These are phyloP conservation scores for Phoma sp. DNA, from an alignment of 2,329 filamentous ascomycete genomes.

Conservation along the genomic window DNA sequence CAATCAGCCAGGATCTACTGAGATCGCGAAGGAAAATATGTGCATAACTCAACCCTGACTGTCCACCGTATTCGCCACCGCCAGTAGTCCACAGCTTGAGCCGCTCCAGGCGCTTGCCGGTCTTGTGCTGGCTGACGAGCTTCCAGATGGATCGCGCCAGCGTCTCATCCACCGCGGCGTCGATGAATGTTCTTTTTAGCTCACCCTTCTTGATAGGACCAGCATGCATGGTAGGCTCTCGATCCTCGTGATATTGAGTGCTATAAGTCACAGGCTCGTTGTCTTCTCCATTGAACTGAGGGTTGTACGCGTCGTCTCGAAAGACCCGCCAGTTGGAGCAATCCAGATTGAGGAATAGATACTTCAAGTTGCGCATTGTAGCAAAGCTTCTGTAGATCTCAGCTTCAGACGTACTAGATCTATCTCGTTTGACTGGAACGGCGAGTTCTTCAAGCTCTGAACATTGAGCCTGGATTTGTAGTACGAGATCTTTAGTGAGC, in stretches of 20 bases:
- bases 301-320: constrained; percentile 19
- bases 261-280: constrained; percentile 1
- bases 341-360: constrained; percentile 24
- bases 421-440: constrained; percentile 25
- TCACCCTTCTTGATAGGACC: constrained; percentile 10
- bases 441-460: constrained; percentile 24
- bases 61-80: constrained; percentile 12
- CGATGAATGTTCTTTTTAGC: constrained; percentile 23
- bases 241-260: too few species aligned
- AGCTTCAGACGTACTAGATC: constrained; percentile 22
- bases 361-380: constrained; percentile 19
- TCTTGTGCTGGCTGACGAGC: constrained; percentile 19
- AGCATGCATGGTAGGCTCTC: too few species aligned
- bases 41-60: constrained; percentile 3
- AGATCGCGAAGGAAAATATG: neutral
- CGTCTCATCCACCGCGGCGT: constrained; percentile 30
- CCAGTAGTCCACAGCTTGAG: constrained; percentile 27
- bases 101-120: constrained; percentile 20
- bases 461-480: constrained; percentile 21
- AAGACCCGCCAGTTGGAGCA: constrained; percentile 22
- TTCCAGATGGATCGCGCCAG: constrained; percentile 29
- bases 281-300: constrained; percentile 20
- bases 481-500: constrained; percentile 19
- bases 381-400: constrained; percentile 25
- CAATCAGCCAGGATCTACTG: neutral